These are phyloP conservation scores for Penicillium paneum DNA, from an alignment of 2,329 filamentous ascomycete genomes.

Conservation along the genomic window DNA sequence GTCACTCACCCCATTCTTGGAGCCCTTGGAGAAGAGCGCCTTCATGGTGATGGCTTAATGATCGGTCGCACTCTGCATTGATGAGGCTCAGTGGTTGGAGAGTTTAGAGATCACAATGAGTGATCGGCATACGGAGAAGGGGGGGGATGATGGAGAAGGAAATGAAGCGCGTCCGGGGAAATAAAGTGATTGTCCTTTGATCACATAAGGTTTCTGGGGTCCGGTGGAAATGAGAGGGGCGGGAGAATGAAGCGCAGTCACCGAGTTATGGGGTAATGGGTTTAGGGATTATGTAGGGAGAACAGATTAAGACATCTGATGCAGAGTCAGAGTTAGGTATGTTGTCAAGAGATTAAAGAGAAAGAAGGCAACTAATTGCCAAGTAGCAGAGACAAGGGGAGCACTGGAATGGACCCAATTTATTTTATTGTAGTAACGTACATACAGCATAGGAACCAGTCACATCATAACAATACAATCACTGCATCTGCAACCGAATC, in stretches of 20 bases:
- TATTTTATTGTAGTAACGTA: neutral
- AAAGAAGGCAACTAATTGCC: neutral
- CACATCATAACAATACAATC: neutral
- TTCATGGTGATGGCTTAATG: conserved; percentile 33
- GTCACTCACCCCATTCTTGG: conserved; percentile 38
- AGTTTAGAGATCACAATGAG: neutral
- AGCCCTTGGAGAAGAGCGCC: conserved; percentile 42
- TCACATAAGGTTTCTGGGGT: conserved; percentile 16
- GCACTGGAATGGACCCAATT: conserved; percentile 4
- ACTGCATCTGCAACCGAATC: conserved; percentile 3
- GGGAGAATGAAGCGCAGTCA: conserved; percentile 15
- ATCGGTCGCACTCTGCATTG: conserved; percentile 29
- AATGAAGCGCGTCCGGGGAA: conserved; percentile 7
- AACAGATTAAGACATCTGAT: conserved; percentile 8
- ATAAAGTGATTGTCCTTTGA: neutral
- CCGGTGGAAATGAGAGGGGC: conserved; percentile 17
- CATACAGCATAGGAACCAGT: neutral
- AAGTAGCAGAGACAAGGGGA: neutral
- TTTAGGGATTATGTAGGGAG: neutral
- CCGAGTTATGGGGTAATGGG: neutral
- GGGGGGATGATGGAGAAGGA: neutral
- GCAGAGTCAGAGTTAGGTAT: neutral
- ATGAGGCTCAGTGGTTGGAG: conserved; percentile 6
- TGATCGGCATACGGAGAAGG: neutral
- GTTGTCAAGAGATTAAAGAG: conserved; percentile 10